Evolutionary conservation across 345 rosid genomes (phyloP).

Genomic region (Brassica rapa): DNA sequence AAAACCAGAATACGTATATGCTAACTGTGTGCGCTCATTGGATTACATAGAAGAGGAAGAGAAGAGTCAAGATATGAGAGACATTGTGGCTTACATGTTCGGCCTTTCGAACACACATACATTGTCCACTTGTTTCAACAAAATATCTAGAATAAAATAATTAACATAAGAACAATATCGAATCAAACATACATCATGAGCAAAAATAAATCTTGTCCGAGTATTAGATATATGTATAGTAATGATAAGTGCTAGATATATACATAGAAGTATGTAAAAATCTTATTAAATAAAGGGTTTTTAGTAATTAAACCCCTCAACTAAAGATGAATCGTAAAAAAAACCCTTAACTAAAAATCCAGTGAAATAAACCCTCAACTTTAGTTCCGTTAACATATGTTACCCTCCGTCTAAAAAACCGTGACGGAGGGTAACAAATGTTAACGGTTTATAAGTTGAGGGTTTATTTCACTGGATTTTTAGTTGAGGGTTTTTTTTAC

Average conservation of each 20-base stretch:
- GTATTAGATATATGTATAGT: background rate
- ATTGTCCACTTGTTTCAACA: constrained; percentile 3
- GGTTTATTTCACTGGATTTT: too few species aligned
- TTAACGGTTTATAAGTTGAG: too few species aligned
- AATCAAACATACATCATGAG: background rate
- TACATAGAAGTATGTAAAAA: background rate
- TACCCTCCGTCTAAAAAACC: too few species aligned
- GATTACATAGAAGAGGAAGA: constrained; percentile 15
- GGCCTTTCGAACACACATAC: constrained; percentile 15
- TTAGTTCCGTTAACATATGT: too few species aligned
- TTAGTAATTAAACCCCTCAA: too few species aligned
- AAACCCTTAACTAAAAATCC: too few species aligned
- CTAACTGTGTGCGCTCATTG: constrained; percentile 35
- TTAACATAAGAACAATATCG: background rate
- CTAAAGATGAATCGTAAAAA: too few species aligned
- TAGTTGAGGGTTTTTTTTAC: too few species aligned
- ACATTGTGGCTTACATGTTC: constrained; percentile 37
- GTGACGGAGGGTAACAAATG: too few species aligned
- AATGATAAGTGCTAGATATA: background rate
- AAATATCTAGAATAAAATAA: background rate
- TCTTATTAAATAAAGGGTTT: background rate
- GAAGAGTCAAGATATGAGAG: constrained; percentile 15
- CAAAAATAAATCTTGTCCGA: too few species aligned
- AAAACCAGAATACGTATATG: constrained; percentile 7
- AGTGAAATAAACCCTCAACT: too few species aligned